Percentiles rank a stretch among this genome's conserved stretches.
phyloP scores from a whole-genome alignment of 2,329 filamentous ascomycete genomes.

The Clathrospora elynae region DNA sequence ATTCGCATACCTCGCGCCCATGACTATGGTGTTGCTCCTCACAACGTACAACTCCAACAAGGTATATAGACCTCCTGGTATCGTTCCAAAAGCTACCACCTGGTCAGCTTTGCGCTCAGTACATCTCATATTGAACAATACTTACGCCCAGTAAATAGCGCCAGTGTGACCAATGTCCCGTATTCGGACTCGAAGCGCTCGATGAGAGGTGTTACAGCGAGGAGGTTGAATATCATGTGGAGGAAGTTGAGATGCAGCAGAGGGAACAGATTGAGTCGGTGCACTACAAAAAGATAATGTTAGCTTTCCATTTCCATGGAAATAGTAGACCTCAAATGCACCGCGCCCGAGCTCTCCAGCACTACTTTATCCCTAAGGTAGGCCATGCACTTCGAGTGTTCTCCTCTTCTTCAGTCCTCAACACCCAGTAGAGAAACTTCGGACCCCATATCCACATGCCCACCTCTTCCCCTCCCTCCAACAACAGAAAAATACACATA shows the following conservation, averaged over 20 bases:
- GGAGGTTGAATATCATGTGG: conserved; percentile 77
- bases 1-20: conserved; percentile 77
- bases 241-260: conserved; percentile 82
- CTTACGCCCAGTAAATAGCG: conserved; percentile 90
- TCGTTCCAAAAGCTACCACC: conserved; percentile 51
- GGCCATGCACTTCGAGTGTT: too few species aligned
- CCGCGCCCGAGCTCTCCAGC: not conserved
- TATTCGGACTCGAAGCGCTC: conserved; percentile 93
- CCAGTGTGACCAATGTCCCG: conserved; percentile 84
- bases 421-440: not conserved
- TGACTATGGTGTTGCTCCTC: conserved; percentile 70
- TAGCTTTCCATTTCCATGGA: conserved; percentile 16
- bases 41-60: conserved; percentile 76
- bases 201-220: conserved; percentile 83
- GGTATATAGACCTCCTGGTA: conserved; percentile 83
- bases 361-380: not conserved
- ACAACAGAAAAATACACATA: conserved; percentile 54
- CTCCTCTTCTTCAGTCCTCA: not conserved
- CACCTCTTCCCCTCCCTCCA: not conserved
- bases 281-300: conserved; percentile 63
- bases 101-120: conserved; percentile 55
- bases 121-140: not conserved
- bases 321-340: too few species aligned
- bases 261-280: conserved; percentile 90
- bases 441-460: not conserved